Percentiles rank a stretch among this genome's conserved stretches.
Conservation (phyloP, 495 filamentous ascomycete genomes). For the Xylaria scruposa region DNA sequence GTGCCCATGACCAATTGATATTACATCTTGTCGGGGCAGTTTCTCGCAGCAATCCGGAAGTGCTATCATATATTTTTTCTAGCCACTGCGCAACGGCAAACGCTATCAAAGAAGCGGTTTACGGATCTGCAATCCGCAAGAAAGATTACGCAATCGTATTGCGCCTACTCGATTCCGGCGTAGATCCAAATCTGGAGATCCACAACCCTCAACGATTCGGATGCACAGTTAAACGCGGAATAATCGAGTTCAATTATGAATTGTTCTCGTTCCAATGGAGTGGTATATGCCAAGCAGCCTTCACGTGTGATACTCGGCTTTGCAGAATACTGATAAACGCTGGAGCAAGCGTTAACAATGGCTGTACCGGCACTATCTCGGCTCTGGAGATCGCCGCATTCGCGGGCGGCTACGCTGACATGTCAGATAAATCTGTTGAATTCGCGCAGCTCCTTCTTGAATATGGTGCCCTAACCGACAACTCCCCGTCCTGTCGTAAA, state of each 20-base stretch:
- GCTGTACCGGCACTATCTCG: not conserved
- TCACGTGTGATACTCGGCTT: not conserved
- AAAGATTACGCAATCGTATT: not conserved
- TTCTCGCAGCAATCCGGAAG: constrained; percentile 2
- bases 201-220: no score
- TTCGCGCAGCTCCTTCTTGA: constrained; percentile 2
- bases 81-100: not conserved
- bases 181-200: not conserved
- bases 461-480: not conserved
- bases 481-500: not conserved
- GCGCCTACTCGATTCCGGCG: not conserved
- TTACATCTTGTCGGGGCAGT: constrained; percentile 3
- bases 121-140: constrained; percentile 12
- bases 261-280: not conserved
- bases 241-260: not conserved
- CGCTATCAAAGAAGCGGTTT: constrained; percentile 14
- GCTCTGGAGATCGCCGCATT: not conserved
- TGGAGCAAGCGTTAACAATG: not conserved
- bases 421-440: not conserved
- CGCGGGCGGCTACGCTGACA: no score
- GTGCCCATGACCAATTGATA: not conserved
- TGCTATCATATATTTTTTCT: not conserved
- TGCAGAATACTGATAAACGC: not conserved
- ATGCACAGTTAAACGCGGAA: not conserved
- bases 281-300: not conserved